A percentile compares a stretch with the other conserved stretches of the same genome.
Conservation (phyloP, 345 rosid species). For the Lumnitzera littorea region DNA sequence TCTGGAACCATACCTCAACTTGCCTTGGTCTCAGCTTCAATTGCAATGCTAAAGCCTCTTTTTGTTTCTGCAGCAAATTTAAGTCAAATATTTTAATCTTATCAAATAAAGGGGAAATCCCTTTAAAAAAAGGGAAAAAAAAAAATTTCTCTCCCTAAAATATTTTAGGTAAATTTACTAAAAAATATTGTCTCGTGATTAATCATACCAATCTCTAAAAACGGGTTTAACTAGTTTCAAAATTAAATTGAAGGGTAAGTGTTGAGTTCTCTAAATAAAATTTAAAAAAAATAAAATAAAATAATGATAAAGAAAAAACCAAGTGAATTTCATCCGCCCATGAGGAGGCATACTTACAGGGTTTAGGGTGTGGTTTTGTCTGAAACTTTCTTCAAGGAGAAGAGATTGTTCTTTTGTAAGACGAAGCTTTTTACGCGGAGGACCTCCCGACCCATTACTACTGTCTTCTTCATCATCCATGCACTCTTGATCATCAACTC, state of each 20-base stretch:
- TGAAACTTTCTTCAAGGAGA: conserved; percentile 93
- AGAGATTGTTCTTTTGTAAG: conserved; percentile 88
- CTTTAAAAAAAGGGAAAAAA: too few relatives aligned
- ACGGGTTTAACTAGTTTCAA: too few relatives aligned
- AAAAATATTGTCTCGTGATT: too few relatives aligned
- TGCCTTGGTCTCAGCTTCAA: conserved; percentile 84
- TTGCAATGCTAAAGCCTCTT: conserved; percentile 73
- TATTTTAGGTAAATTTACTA: too few relatives aligned
- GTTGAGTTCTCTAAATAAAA: background rate
- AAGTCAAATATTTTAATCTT: too few relatives aligned
- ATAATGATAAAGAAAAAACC: too few relatives aligned
- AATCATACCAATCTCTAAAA: too few relatives aligned
- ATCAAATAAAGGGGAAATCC: too few relatives aligned
- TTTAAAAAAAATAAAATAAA: too few relatives aligned
- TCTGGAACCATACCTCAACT: conserved; percentile 99
- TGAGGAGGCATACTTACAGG: conserved; percentile 31
- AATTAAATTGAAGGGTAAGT: too few relatives aligned
- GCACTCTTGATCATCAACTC: conserved; percentile 29
- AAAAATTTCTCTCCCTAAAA: too few relatives aligned
- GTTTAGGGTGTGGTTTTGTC: conserved; percentile 80
- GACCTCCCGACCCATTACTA: conserved; percentile 25
- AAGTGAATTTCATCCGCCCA: too few relatives aligned
- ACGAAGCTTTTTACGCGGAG: conserved; percentile 89
- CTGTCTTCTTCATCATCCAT: conserved; percentile 46
- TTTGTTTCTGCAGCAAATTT: conserved; percentile 56